phyloP scores from a whole-genome alignment of 1,139 yeast genomes.

The Hanseniaspora uvarum region DNA sequence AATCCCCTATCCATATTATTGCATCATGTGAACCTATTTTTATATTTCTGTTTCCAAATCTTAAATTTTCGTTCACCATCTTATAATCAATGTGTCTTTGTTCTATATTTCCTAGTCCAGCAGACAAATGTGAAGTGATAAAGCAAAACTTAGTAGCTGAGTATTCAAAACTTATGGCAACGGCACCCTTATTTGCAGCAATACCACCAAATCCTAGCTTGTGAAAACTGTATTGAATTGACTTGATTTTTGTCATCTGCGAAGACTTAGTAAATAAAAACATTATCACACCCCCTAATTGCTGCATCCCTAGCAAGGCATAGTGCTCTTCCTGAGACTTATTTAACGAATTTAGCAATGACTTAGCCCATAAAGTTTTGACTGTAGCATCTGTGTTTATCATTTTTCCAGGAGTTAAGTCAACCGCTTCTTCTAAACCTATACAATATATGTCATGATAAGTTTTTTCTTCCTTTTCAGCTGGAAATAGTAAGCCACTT shows the following conservation, averaged over 20 bases:
- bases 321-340: slow-evolving; percentile 38
- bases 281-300: slow-evolving; percentile 83
- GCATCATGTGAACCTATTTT: slow-evolving; percentile 73
- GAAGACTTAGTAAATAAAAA: slow-evolving; percentile 59
- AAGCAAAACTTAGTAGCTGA: slow-evolving; percentile 73
- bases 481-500: slow-evolving; percentile 51
- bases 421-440: slow-evolving; percentile 89
- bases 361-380: slow-evolving; percentile 68
- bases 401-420: slow-evolving; percentile 82
- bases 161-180: slow-evolving; percentile 68
- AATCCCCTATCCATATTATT: slow-evolving; percentile 90
- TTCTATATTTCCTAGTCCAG: slow-evolving; percentile 72
- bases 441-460: slow-evolving; percentile 58
- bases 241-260: slow-evolving; percentile 53
- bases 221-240: slow-evolving; percentile 68
- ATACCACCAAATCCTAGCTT: slow-evolving; percentile 89
- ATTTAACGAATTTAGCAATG: slow-evolving; percentile 50
- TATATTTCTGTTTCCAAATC: slow-evolving; percentile 55
- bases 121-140: slow-evolving; percentile 89
- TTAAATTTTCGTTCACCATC: slow-evolving; percentile 64
- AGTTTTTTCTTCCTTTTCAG: slow-evolving; percentile 31
- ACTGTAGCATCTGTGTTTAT: slow-evolving; percentile 67
- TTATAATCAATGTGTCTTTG: slow-evolving; percentile 85
- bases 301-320: slow-evolving; percentile 70
- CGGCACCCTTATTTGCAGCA: slow-evolving; percentile 86